Evolutionary conservation across 345 rosid species (phyloP).

Genomic region (Syzygium aqueum): DNA sequence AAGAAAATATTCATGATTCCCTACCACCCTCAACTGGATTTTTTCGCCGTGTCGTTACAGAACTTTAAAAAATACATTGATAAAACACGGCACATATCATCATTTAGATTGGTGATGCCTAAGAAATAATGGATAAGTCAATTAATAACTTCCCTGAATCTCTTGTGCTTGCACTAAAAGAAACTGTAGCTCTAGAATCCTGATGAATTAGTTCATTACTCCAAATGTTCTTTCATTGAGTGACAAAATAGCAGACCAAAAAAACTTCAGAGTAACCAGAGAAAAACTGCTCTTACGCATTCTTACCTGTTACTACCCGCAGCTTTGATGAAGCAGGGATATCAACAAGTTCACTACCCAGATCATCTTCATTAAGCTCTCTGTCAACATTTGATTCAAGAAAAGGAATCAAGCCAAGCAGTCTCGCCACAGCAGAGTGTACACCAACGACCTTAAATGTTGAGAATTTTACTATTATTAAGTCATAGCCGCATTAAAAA

Average conservation of each 20-base stretch:
- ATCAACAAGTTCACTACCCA: constrained; percentile 38
- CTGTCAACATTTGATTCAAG: constrained; percentile 33
- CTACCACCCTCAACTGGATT: neutral
- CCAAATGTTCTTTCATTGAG: neutral
- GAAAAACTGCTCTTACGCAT: neutral
- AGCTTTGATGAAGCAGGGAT: constrained; percentile 38
- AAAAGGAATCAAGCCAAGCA: constrained; percentile 47
- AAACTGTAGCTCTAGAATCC: neutral
- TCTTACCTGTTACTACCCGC: constrained; percentile 59
- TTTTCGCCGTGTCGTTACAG: neutral
- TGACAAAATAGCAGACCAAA: neutral
- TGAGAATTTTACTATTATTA: neutral
- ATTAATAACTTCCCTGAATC: neutral
- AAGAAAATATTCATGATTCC: neutral
- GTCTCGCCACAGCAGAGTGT: constrained; percentile 45
- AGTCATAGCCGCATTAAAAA: neutral
- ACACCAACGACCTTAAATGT: constrained; percentile 54
- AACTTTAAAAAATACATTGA: neutral
- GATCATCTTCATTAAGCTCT: constrained; percentile 32
- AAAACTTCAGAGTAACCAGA: neutral
- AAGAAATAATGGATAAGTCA: neutral
- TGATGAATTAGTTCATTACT: neutral
- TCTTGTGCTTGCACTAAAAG: neutral
- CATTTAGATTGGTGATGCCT: neutral
- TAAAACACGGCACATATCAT: neutral